Evolutionary conservation across 2,329 filamentous ascomycete genomes (phyloP), one percentile per base, ranked within the genome.

Genomic region (Fusarium sp.): DNA sequence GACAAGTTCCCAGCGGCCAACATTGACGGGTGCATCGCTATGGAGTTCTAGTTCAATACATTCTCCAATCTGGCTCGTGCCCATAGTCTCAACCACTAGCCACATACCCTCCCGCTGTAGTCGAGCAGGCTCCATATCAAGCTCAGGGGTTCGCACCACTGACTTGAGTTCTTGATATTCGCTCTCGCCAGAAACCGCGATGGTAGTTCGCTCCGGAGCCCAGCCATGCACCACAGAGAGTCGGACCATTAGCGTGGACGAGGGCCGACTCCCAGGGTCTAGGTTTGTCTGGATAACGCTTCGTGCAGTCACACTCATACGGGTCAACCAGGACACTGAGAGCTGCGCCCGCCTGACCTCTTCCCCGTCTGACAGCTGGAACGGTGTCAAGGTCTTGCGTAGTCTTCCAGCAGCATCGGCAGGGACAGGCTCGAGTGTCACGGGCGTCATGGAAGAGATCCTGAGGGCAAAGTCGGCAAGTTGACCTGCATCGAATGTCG

Each of bases 401-500:
- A 97, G 83, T 31, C 91, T 88, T 4, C 97, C 96, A 2, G 95
- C 95, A 9, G 91, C 91, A 80, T 97, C 94, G 7, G 91, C 86
- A 0, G 91, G 89, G 5, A 98, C 87, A 18, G 89, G 88, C 9
- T 84, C 85, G 6, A 97, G 80, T 1, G 82, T 78, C 40, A 91
- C 88, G 0, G 88, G 85, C 2, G 84, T 80, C 63, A 88, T 90
- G 36, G 93, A 92, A 56, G 92, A 91, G n/a, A 98, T 87, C 66
- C 91, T 90, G 10, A 99, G 86, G 1, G 88, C 90, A 79, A 97
- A 98, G 58, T 88, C 87, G 5, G 93, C 94, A 1, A 90, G 86
- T 79, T 97, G 94, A 10, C 92, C 93, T 0, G 92, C 88, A 72
- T 97, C 95, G 81, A 97, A 98, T 0, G 96, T 97, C 3, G 95